Evolutionary conservation across 2,329 filamentous ascomycete species (phyloP).

Genomic region (Apiospora marii): DNA sequence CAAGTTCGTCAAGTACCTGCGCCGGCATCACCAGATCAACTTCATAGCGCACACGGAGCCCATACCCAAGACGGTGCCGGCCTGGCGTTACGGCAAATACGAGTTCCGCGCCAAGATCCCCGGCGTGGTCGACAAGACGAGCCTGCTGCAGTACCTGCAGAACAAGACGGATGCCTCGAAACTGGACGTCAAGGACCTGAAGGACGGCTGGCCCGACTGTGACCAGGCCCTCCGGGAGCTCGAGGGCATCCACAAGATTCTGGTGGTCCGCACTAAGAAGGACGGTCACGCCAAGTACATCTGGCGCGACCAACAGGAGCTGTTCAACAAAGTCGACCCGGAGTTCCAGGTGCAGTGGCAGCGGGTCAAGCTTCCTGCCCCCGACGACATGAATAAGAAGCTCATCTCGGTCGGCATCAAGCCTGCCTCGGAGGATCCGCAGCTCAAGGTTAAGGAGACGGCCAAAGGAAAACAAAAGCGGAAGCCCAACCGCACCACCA

Average conservation of each 20-base stretch:
- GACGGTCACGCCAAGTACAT: constrained; percentile 86
- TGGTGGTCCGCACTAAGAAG: constrained; percentile 92
- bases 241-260: constrained; percentile 78
- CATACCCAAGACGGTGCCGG: constrained; percentile 66
- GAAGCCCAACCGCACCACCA: constrained; percentile 68
- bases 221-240: constrained; percentile 79
- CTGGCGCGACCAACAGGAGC: constrained; percentile 85
- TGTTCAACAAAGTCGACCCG: constrained; percentile 77
- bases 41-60: constrained; percentile 65
- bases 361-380: constrained; percentile 76
- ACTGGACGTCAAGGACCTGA: constrained; percentile 86
- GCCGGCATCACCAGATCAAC: constrained; percentile 66
- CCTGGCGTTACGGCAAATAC: constrained; percentile 76
- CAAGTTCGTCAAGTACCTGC: constrained; percentile 72
- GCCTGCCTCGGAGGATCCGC: constrained; percentile 82
- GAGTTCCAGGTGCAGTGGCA: constrained; percentile 89
- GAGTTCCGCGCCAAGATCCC: constrained; percentile 82
- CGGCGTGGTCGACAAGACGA: constrained; percentile 78
- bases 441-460: constrained; percentile 65
- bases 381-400: constrained; percentile 76
- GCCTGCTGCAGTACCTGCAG: constrained; percentile 83
- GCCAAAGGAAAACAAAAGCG: constrained; percentile 78
- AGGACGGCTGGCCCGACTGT: constrained; percentile 93
- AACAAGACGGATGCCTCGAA: constrained; percentile 81
- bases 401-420: constrained; percentile 81